Evolutionary conservation across 768 basidiomycete genomes (phyloP), one percentile per base, ranked within the genome.

Genomic region (Boletales sp.): DNA sequence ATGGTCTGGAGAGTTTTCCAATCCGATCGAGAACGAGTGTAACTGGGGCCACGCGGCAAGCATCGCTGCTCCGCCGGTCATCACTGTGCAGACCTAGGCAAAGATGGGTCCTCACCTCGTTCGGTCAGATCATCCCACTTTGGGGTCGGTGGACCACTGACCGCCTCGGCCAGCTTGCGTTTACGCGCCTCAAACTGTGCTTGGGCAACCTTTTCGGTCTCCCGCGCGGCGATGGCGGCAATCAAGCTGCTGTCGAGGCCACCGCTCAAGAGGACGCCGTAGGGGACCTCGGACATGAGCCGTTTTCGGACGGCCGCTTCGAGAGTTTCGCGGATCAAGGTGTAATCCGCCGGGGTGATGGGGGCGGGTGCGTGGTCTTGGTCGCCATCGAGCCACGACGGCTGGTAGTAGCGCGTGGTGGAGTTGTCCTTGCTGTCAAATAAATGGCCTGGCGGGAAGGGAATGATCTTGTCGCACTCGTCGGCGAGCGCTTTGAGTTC

Each of bases 211-310:
- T 89, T 94, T 69, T 97, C 93, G 4, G 95, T 98, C 71, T 97
- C 95, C 55, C 95, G 76, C 0, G 91, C 84, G 8, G 97, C 97
- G 62, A 99, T 91, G 17, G 93, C 78, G 12, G 97, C 97, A 58
- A 99, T 97, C 70, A 99, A 73, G 64, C 91, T 94, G 62, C 90
- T 94, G 66, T 99, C 97, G 47, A 99, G 73, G 18, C 97, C 97
- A 41, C 97, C 97, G 53, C 88, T 92, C 50, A 99, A 80, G 37
- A 99, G 78, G 14, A 99, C 97, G 51, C 97, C 97, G 58, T 94
- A 99, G 3, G 97, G 97, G 11, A 98, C 97, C 70, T 99, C 97
- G 29, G 88, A 89, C 97, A 99, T 99, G 17, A 99, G 73, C 42
- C 97, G 79, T 69, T 98, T 99, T 61, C 84, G 80, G 43, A 99